Evolutionary conservation across 2,329 filamentous ascomycete species (phyloP).

Genomic region (Claviceps pazoutovae): DNA sequence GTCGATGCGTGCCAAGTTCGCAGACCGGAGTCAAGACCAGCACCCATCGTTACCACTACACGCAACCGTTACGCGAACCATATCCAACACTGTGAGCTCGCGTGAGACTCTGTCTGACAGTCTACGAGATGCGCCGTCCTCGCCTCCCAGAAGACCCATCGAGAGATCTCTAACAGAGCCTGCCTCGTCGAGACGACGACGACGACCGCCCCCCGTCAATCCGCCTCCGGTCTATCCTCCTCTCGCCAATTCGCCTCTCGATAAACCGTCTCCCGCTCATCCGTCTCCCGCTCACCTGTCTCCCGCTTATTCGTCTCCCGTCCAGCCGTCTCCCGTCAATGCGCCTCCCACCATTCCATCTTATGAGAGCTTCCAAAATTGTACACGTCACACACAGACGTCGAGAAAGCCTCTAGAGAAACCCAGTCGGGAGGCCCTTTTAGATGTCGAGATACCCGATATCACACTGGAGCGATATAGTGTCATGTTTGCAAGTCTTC

Average conservation of each 20-base stretch:
- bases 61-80: neutral
- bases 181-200: neutral
- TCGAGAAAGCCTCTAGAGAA: neutral
- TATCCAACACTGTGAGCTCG: neutral
- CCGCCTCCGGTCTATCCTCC: too few species aligned
- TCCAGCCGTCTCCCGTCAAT: too few species aligned
- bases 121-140: neutral
- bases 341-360: neutral
- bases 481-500: constrained; percentile 74
- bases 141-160: neutral
- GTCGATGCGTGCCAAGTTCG: constrained; percentile 16
- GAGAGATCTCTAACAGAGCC: constrained; percentile 2
- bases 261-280: too few species aligned
- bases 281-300: too few species aligned
- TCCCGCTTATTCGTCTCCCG: too few species aligned
- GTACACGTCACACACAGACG: neutral
- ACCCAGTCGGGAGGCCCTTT: constrained; percentile 19
- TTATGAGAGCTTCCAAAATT: neutral
- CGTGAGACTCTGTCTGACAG: neutral
- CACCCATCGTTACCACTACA: neutral
- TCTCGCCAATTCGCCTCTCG: too few species aligned
- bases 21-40: constrained; percentile 6
- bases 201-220: too few species aligned
- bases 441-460: constrained; percentile 70
- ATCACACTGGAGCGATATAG: constrained; percentile 80